Conservation (phyloP, 2,329 filamentous ascomycete species). For the Alternaria gaisen region DNA sequence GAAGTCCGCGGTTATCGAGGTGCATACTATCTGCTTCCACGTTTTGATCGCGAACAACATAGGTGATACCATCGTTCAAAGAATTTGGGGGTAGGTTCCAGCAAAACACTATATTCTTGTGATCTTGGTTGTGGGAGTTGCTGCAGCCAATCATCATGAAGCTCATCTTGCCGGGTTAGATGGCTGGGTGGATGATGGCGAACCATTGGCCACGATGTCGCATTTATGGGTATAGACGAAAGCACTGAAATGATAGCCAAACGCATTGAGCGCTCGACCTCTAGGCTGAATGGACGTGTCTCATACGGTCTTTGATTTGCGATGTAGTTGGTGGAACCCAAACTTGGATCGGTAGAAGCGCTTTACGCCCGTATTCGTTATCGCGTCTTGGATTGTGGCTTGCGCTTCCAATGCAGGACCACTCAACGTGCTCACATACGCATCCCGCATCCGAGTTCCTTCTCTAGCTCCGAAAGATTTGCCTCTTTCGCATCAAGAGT, state of each 20-base stretch:
- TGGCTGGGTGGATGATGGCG: slow-evolving; percentile 28
- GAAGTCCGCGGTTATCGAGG: slow-evolving; percentile 35
- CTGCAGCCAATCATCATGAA: slow-evolving; percentile 47
- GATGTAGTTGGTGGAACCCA: slow-evolving; percentile 36
- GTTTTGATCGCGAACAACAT: slow-evolving; percentile 33
- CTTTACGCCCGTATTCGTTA: slow-evolving; percentile 23
- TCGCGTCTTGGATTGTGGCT: slow-evolving; percentile 34
- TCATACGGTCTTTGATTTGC: slow-evolving; percentile 26
- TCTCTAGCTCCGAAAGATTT: slow-evolving; percentile 12
- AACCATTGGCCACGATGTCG: background rate
- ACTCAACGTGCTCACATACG: slow-evolving; percentile 34
- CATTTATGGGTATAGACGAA: background rate
- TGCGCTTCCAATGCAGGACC: slow-evolving; percentile 29
- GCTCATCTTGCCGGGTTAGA: slow-evolving; percentile 31
- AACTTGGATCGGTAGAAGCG: slow-evolving; percentile 38
- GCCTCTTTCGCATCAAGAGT: background rate
- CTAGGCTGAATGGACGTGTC: slow-evolving; percentile 30
- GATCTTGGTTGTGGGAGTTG: slow-evolving; percentile 42
- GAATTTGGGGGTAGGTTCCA: slow-evolving; percentile 30
- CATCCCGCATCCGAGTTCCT: slow-evolving; percentile 27
- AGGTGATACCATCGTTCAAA: slow-evolving; percentile 29
- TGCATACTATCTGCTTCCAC: slow-evolving; percentile 36
- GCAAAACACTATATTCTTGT: slow-evolving; percentile 39
- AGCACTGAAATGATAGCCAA: too few relatives aligned
- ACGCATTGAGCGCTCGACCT: background rate